Conservation (phyloP, 768 basidiomycete species). For the Candolleomyces eurysporus region DNA sequence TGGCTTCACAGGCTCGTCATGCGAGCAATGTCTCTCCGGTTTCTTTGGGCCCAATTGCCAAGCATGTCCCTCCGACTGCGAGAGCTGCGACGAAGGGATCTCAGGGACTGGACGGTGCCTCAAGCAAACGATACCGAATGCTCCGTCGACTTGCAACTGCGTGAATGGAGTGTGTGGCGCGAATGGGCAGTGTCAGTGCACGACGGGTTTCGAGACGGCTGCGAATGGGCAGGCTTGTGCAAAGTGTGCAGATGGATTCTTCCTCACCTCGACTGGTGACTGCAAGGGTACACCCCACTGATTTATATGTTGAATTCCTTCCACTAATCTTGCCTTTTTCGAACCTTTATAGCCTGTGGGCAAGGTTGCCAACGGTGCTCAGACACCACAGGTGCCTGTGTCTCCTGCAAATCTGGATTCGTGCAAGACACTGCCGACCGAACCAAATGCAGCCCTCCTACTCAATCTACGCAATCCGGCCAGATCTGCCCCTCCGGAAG, state of each 20-base stretch:
- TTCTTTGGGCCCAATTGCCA: slow-evolving; percentile 76
- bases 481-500: slow-evolving; percentile 62
- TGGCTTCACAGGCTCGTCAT: slow-evolving; percentile 76
- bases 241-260: slow-evolving; percentile 74
- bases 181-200: slow-evolving; percentile 72
- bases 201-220: slow-evolving; percentile 70
- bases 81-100: slow-evolving; percentile 75
- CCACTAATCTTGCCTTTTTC: not conserved
- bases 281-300: slow-evolving; percentile 56
- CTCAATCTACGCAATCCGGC: slow-evolving; percentile 49
- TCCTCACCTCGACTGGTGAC: slow-evolving; percentile 63
- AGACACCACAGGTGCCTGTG: slow-evolving; percentile 65
- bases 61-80: slow-evolving; percentile 67
- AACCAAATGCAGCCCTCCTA: slow-evolving; percentile 60
- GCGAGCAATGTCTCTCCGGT: slow-evolving; percentile 72
- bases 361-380: slow-evolving; percentile 73
- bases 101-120: slow-evolving; percentile 77
- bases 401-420: slow-evolving; percentile 68
- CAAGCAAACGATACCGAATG: slow-evolving; percentile 42
- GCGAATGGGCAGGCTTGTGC: slow-evolving; percentile 76
- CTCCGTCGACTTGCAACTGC: slow-evolving; percentile 75
- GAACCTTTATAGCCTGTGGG: slow-evolving; percentile 53
- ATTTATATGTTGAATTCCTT: slow-evolving; percentile 3
- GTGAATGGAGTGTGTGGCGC: slow-evolving; percentile 73
- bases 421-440: slow-evolving; percentile 63